Evolutionary conservation across 1,139 yeast species (phyloP), one percentile per base, ranked within the genome.

Genomic region (Petasospora fabianii): DNA sequence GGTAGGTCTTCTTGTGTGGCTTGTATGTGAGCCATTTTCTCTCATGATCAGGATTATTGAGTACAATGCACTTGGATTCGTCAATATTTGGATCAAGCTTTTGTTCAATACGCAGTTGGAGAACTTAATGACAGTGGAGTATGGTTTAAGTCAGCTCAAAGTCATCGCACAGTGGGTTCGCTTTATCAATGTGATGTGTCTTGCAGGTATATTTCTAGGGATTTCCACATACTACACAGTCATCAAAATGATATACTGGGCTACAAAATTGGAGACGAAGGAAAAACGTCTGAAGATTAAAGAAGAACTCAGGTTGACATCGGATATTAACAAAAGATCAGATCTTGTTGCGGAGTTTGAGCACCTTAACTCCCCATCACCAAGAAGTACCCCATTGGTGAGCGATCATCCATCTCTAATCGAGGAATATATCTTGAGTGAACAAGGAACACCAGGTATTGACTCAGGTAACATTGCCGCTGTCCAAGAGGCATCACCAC

Each of bases 101-200:
- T 13, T 53, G 1, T 51, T 53, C 14, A 39, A 44, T 21, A 49
- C 53, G 0, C 36, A 32, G 26, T 13, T 53, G 7, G 49, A 46
- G 17, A 27, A 42, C 3, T 29, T 51, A 1, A 15, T 49, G 11
- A 41, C 31, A 0, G n/a, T 41, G 2, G 49, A 50, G 19, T 42
- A 50, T 32, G 49, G 49, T 1, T 22, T 39, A 7, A 30, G 34
- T 3, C 47, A 49, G 24, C 30, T 49, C 19, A 44, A 41, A 13
- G 33, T 52, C 4, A 16, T 48, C 11, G 47, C 48, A 8, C 44
- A 50, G 19, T 51, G 55, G 53, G 16, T 52, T 1, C 44, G 51
- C 27, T 49, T 45, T 34, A 27, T 52, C 15, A 51, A 49, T 27
- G 48, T 52, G 11, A 39, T 52, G 45, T 41, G 50, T 10, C 38